These are phyloP conservation scores for Leccinum disarticulatum DNA, from an alignment of 768 basidiomycete genomes.

Conservation along the genomic window DNA sequence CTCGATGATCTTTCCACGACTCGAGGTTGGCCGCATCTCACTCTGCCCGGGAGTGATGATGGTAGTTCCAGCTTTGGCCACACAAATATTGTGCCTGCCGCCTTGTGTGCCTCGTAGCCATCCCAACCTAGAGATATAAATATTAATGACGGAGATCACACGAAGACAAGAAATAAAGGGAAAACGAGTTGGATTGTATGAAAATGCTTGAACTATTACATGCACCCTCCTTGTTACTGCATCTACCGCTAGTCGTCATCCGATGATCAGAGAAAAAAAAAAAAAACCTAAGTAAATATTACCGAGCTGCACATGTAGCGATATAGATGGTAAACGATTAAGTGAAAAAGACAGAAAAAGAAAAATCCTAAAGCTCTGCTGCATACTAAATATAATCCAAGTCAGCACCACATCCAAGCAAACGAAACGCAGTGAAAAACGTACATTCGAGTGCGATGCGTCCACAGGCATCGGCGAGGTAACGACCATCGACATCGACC, in stretches of 20 bases:
- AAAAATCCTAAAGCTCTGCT: constrained; percentile 22
- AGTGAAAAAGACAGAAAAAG: not conserved
- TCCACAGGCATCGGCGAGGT: constrained; percentile 16
- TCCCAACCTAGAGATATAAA: not conserved
- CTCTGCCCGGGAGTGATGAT: too few species aligned
- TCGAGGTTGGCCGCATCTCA: too few species aligned
- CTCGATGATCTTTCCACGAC: too few species aligned
- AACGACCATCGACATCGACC: constrained; percentile 27
- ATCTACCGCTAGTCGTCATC: constrained; percentile 3
- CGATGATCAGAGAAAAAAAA: not conserved
- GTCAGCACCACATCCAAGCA: constrained; percentile 1
- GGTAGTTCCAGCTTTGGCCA: too few species aligned
- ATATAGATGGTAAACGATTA: not conserved
- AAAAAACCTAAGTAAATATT: not conserved
- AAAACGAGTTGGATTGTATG: constrained; percentile 10
- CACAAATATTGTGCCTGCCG: too few species aligned
- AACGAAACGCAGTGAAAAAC: not conserved
- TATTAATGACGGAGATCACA: not conserved
- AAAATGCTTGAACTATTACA: constrained; percentile 21
- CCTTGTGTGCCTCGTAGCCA: not conserved
- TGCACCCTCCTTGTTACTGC: not conserved
- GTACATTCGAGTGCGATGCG: constrained; percentile 14
- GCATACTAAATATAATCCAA: constrained; percentile 19
- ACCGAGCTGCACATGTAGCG: constrained; percentile 1
- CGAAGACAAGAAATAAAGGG: not conserved